Conservation (phyloP, 495 filamentous ascomycete genomes). For the Chaetomium cochliodes region DNA sequence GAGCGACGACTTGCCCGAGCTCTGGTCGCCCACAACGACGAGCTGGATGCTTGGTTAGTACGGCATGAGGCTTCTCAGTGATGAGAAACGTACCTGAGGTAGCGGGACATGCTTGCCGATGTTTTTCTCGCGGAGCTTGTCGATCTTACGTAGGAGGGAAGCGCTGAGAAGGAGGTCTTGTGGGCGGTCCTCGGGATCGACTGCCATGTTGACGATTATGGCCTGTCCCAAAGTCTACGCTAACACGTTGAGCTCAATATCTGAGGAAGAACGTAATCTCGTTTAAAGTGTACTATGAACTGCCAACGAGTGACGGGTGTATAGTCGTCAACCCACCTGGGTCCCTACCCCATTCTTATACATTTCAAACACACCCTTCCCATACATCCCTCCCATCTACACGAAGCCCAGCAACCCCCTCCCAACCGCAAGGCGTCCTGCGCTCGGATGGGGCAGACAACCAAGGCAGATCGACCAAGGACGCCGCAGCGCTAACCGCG, state of each 20-base stretch:
- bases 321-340: neutral
- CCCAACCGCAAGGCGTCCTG: neutral
- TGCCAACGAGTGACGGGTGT: neutral
- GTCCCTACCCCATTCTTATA: neutral
- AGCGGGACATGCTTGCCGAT: conserved; percentile 41
- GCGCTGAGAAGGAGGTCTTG: conserved; percentile 23
- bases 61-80: neutral
- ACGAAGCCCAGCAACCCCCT: neutral
- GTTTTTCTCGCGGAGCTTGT: conserved; percentile 42
- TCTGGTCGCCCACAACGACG: conserved; percentile 49
- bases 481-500: neutral
- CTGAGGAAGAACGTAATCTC: neutral
- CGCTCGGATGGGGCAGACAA: neutral
- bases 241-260: neutral
- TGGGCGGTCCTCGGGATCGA: neutral
- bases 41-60: conserved; percentile 32
- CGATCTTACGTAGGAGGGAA: conserved; percentile 36
- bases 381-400: too few species aligned
- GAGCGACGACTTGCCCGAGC: conserved; percentile 50
- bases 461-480: neutral
- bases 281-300: neutral
- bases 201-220: neutral
- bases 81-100: conserved; percentile 32
- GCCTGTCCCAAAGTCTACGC: neutral
- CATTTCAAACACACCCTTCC: neutral